Percentiles rank a stretch among this genome's conserved stretches.
Evolutionary conservation across 768 basidiomycete species (phyloP).

Genomic region (Termitomyces sp.): DNA sequence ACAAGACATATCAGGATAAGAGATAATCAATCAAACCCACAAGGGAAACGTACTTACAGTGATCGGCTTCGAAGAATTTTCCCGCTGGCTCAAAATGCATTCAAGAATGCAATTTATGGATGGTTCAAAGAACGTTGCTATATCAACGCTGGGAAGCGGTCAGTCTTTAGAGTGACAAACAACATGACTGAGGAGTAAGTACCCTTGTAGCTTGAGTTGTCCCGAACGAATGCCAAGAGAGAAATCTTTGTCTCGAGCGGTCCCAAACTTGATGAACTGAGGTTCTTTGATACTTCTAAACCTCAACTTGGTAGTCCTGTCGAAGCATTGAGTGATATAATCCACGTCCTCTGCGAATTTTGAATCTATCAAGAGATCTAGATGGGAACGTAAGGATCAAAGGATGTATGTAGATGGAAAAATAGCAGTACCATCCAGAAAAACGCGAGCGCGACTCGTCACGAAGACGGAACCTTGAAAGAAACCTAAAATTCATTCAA

Average conservation of each 20-base stretch:
- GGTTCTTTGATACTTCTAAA: constrained; percentile 33
- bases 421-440: constrained; percentile 28
- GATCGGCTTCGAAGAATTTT: constrained; percentile 5
- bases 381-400: not conserved
- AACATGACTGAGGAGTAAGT: constrained; percentile 9
- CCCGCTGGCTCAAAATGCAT: constrained; percentile 14
- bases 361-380: constrained; percentile 38
- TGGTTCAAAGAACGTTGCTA: constrained; percentile 26
- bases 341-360: constrained; percentile 36
- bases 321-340: constrained; percentile 39
- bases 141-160: constrained; percentile 13
- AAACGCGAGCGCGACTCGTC: constrained; percentile 32
- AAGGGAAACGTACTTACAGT: not conserved
- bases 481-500: constrained; percentile 28
- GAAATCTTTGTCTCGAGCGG: constrained; percentile 33
- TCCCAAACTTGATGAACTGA: constrained; percentile 43
- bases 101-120: constrained; percentile 19
- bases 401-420: not conserved
- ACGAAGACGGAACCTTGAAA: constrained; percentile 48
- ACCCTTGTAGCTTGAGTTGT: constrained; percentile 39
- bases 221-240: constrained; percentile 40
- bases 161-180: not conserved
- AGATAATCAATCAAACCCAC: no score
- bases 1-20: not conserved
- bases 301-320: constrained; percentile 40